A percentile compares a stretch with the other conserved stretches of the same genome.
phyloP scores from a whole-genome alignment of 371 early-diverging fungal genomes.

The Mucor lusitanicus region DNA sequence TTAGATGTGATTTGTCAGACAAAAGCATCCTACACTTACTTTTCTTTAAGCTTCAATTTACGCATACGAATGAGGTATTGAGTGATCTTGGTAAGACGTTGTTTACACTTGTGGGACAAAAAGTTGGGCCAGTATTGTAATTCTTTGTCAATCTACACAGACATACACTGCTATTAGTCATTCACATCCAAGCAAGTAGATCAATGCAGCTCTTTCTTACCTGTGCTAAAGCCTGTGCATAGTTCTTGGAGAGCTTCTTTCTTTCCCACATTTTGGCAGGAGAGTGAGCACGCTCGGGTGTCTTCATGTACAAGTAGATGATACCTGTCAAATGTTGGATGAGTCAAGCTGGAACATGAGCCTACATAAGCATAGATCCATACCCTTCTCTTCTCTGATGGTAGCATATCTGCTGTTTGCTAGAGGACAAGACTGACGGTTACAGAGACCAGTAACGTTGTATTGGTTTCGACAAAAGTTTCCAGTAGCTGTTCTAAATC shows the following conservation, averaged over 20 bases:
- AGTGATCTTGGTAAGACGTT: conserved; percentile 96
- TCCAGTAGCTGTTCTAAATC: conserved; percentile 73
- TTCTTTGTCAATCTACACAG: conserved; percentile 85
- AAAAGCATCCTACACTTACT: conserved; percentile 36
- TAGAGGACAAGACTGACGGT: conserved; percentile 96
- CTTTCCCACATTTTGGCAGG: conserved; percentile 97
- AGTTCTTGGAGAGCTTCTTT: conserved; percentile 92
- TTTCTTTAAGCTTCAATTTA: conserved; percentile 85
- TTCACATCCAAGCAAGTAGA: not conserved
- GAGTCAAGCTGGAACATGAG: not conserved
- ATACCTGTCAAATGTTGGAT: conserved; percentile 47
- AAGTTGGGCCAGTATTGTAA: conserved; percentile 93
- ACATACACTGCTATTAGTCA: not conserved
- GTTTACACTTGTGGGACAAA: conserved; percentile 97
- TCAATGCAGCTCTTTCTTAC: conserved; percentile 28
- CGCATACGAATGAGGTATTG: conserved; percentile 97
- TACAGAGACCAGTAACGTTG: conserved; percentile 99
- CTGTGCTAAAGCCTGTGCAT: conserved; percentile 88
- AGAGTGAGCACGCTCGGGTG: conserved; percentile 96
- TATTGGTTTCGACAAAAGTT: conserved; percentile 98
- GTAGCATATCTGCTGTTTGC: conserved; percentile 99
- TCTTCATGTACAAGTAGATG: conserved; percentile 94
- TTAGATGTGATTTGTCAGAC: not conserved
- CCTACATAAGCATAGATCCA: not conserved
- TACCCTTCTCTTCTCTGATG: conserved; percentile 89